Conservation (phyloP, 2,329 filamentous ascomycete genomes). For the Xylaria sp. region DNA sequence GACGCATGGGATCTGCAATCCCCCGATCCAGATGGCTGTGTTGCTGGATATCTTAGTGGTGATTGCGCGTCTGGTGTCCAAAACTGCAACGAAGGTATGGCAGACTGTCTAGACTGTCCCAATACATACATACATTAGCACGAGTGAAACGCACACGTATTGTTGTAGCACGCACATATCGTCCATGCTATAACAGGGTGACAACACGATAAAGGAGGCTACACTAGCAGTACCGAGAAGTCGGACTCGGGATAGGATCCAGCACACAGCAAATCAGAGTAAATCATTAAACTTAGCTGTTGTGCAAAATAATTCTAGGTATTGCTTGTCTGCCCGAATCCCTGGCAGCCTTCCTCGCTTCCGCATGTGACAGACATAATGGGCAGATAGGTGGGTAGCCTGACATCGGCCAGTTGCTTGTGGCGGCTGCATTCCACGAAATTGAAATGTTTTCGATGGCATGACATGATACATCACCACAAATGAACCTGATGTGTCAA, state of each 20-base stretch:
- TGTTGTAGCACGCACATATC: slow-evolving; percentile 3
- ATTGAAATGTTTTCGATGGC: neutral
- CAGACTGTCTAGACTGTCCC: neutral
- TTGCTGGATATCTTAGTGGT: neutral
- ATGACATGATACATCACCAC: slow-evolving; percentile 2
- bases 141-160: neutral
- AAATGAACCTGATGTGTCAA: neutral
- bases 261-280: neutral
- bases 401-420: neutral
- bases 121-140: neutral
- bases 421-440: neutral
- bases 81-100: neutral
- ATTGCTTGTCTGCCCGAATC: too few relatives aligned
- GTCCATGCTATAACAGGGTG: neutral
- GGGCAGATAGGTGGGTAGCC: neutral
- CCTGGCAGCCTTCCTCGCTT: neutral
- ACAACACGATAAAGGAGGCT: neutral
- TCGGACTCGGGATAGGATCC: neutral
- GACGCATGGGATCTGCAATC: neutral
- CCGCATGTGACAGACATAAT: neutral
- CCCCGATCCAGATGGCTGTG: neutral
- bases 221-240: neutral
- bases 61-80: neutral
- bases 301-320: neutral
- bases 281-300: neutral